phyloP scores from a whole-genome alignment of 73 alveolate species.

The Symbiodinium natans region DNA sequence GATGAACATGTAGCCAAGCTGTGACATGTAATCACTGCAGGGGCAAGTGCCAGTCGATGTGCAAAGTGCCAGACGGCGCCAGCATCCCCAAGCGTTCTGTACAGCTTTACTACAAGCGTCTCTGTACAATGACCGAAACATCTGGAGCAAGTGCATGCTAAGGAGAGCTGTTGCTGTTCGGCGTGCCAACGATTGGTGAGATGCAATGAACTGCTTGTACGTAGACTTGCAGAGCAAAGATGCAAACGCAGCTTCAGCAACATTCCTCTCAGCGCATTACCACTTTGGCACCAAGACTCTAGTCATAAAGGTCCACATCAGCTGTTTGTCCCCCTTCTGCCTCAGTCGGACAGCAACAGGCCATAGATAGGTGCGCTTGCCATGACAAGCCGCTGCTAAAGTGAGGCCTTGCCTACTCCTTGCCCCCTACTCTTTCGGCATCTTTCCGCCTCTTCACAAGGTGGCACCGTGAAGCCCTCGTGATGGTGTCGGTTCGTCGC shows the following conservation, averaged over 20 bases:
- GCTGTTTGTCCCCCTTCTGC: background rate
- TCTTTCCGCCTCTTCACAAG: constrained; percentile 34
- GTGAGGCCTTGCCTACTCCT: too few species aligned
- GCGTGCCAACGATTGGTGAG: too few species aligned
- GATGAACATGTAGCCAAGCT: too few species aligned
- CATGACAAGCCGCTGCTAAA: background rate
- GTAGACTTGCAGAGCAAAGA: background rate
- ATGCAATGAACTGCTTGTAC: too few species aligned
- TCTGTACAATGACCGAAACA: background rate
- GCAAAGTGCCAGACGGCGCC: too few species aligned
- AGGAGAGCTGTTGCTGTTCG: background rate
- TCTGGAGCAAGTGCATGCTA: background rate
- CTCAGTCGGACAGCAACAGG: background rate
- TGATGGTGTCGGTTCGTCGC: constrained; percentile 66
- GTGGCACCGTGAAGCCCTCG: constrained; percentile 85
- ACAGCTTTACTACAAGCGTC: background rate
- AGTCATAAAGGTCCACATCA: background rate
- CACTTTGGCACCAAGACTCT: background rate
- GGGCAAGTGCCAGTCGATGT: background rate
- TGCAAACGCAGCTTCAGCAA: background rate
- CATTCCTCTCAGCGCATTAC: background rate
- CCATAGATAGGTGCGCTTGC: background rate
- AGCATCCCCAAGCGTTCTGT: too few species aligned
- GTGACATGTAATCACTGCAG: too few species aligned
- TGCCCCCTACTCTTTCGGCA: too few species aligned